Evolutionary conservation across 2,329 filamentous ascomycete species (phyloP), one percentile per base, ranked within the genome.

Genomic region (Orbilia brochopaga): DNA sequence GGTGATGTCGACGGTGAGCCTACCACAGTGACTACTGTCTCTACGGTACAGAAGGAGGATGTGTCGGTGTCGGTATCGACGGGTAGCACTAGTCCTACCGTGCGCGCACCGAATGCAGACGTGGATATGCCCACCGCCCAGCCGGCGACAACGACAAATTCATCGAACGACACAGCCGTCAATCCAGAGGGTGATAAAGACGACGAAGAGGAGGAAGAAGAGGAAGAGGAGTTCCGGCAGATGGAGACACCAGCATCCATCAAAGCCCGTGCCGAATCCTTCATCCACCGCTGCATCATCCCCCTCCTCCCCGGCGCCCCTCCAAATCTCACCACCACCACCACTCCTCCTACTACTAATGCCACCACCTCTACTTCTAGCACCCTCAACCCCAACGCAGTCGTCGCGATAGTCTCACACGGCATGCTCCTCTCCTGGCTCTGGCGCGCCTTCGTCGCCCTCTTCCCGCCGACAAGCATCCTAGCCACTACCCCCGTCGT

Each of bases 341-440:
- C 27, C 58, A 2, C 37, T 52, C 7, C 32, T 3, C 67, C 88
- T 15, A 74, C 81, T 10, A 74, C 79, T 10, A 74, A n/a, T n/a
- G n/a, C 78, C 0, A 69, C 74, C 1, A 55, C 74, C 5, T 67
- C 76, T 8, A 78, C 82, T n/a, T n/a, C n/a, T n/a, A 10, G 76
- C 54, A 21, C 30, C 60, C 23, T 30, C 55, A 6, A 57, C 64
- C 10, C 59, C 46, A 65, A 54, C 11, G 72, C 78, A 5, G 80
- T 82, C 1, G 81, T 91, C 11, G 87, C 86, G 0, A 80, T 96
- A 13, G 89, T 96, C 2, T 89, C 92, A 1, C 92, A 97, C 77
- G 92, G 92, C 15, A 88, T 96, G 72, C 86, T 96, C 44, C 83
- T 96, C 1, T 86, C 86, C 1, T 83, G 86, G 32, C 79, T 96